Evolutionary conservation across 768 basidiomycete genomes (phyloP), one percentile per base, ranked within the genome.

Genomic region (Lactarius pseudohatsudake): DNA sequence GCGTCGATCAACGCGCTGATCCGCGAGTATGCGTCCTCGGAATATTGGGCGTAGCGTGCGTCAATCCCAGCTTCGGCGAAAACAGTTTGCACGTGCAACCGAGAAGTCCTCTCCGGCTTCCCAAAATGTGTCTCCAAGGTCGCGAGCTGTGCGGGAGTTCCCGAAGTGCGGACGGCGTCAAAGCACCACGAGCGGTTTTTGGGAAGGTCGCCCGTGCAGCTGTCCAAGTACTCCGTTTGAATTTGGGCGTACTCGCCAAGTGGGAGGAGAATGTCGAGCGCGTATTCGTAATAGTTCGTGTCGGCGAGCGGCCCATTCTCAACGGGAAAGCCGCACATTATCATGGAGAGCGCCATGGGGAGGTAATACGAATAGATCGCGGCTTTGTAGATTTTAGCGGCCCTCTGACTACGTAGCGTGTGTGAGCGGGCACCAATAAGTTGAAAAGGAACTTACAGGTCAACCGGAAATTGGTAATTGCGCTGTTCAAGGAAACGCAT

Each of bases 351-450:
- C 11, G 96, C 97, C 68, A 98, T 92, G 54, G 97, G 94, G 69
- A 99, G 92, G 81, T 98, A 97, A 84, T 97, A 98, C 36, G 94
- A 97, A 79, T 98, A 98, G 81, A 85, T 98, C 0, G 96, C 93
- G 36, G 96, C 97, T 80, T 99, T 98, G 86, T 95, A 98, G 69
- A 94, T 84, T 64, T 97, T 95, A 75, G 98, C 96, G 64, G 92
- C 84, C 68, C 85, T 84, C 75, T 97, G 94, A 75, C 94, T 96
- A 73, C 13, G 62, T 16, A 36, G 34, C 4, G 47, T 34, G 40
- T 11, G 26, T 41, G 32, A 69, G 64, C 40, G 40, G 26, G 60
- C 50, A 30, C 38, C 13, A n/a, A 22, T 5, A 34, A 26, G 2
- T 15, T 40, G 47, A 13, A 56, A n/a, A 22, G 34, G 13, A 32